Evolutionary conservation across 176 grass and related monocot species (phyloP), one percentile per base, ranked within the genome.

Genomic region (Phragmites australis): DNA sequence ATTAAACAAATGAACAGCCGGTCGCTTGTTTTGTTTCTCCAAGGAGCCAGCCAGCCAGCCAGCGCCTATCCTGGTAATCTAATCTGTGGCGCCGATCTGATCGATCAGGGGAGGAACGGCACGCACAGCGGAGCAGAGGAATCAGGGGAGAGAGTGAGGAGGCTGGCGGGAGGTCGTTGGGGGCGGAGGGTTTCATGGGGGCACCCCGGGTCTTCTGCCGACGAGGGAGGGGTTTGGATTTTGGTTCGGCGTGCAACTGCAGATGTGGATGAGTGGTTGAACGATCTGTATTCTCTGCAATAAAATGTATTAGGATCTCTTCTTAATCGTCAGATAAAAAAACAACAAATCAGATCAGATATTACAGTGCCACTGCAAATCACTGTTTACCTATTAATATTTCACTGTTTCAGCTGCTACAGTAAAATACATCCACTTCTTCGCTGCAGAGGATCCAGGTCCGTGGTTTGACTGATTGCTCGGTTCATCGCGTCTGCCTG

Each of bases 121-220:
- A 16, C 37, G 39, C 19, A 2, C 51, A 7, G 8, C 10, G 19
- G 55, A 51, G 69, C 0, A 37, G 66, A 39, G 43, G 55, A 21
- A 31, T 19, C 55, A 46, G 54, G 55, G 32, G 16, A 14, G 9
- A 9, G 55, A 12, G 14, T 0, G 40, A 19, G 68, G 48, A 9
- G 26, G 39, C 2, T 67, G 72, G 50, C 50, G 40, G 72, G 82
- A 65, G 81, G 70, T 51, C 12, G 62, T 81, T 87, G 62, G 65
- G 55, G 39, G 3, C 21, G 22, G 8, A 7, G 53, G 19, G 45
- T 71, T 82, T 76, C 72, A 73, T 65, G 74, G 51, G 21, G 2
- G 2, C 62, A 39, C 59, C 21, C 73, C 79, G 86, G 39, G 61
- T 81, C 84, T 44, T 29, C 37, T 66, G 71, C 84, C 26, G 69